Evolutionary conservation across 305 asterid species (phyloP), one percentile per base, ranked within the genome.

Genomic region (Stenogyne calaminthoides): DNA sequence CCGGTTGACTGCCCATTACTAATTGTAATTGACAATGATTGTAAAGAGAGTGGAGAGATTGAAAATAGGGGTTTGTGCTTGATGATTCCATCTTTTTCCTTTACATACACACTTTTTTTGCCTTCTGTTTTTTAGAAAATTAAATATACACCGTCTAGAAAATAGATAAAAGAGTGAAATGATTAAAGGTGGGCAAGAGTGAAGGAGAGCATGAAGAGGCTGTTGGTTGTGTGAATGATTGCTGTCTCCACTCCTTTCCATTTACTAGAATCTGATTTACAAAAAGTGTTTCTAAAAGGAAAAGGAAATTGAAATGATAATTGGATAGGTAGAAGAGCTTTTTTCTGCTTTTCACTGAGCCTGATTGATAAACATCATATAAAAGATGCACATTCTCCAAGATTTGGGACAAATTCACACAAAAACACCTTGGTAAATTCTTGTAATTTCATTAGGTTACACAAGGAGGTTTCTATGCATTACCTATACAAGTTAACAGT

Each of bases 171-270:
- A 55, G 65, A 64, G 40, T 44, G 78, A 42, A 77, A 85, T 89
- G 88, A 89, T 87, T 77, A 82, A 82, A 84, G 85, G 79, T 16
- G 79, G 77, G 69, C 63, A 75, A 80, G 80, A 77, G 79, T 74
- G 76, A 36, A n/a, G 42, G 19, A 19, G 67, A 58, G 74, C 78
- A 73, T 68, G 76, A 63, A 72, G 75, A 55, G 59, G 73, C 68
- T 47, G 74, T 69, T 78, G 78, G 84, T 81, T 83, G 86, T 55
- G 82, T 52, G 72, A 85, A 85, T 89, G 80, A 89, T 89, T 78
- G 88, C 84, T 87, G 89, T 84, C 77, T 81, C 87, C 88, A 83
- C 85, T 77, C 74, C 66, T 22, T 27, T 67, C 68, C 64, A 42
- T 71, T 18, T 2, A 77, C 62, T 60, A 39, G 57, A 25, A 56